These are phyloP conservation scores for Linnemannia elongata DNA, from an alignment of 192 early-diverging fungal species.

Conservation along the genomic window DNA sequence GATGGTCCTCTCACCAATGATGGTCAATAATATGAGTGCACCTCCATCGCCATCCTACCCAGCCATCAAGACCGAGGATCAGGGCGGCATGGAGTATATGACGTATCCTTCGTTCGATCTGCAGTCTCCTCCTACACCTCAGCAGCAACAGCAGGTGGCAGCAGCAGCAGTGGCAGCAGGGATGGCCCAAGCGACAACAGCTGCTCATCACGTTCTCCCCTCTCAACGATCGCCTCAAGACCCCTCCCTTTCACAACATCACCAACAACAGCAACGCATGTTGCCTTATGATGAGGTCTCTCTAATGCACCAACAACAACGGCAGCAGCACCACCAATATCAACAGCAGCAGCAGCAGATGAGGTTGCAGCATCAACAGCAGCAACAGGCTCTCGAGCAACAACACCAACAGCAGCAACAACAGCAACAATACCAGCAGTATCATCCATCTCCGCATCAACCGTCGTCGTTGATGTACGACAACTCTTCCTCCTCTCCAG, in stretches of 20 bases:
- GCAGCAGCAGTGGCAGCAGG: constrained; percentile 8
- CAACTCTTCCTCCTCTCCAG: constrained; percentile 10
- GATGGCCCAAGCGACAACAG: neutral
- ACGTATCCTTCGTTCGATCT: constrained; percentile 36
- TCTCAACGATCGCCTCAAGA: constrained; percentile 34
- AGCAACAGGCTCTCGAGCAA: constrained; percentile 16
- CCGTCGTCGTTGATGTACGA: constrained; percentile 29
- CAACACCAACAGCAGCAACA: constrained; percentile 25
- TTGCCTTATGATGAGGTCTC: constrained; percentile 20
- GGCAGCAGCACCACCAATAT: constrained; percentile 14
- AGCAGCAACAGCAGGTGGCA: constrained; percentile 7
- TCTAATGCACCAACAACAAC: constrained; percentile 38
- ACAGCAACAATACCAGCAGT: constrained; percentile 22
- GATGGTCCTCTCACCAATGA: constrained; percentile 36
- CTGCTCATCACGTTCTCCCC: constrained; percentile 25
- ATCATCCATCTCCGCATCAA: constrained; percentile 7
- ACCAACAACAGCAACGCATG: constrained; percentile 29
- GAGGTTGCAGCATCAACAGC: constrained; percentile 34
- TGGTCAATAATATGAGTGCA: constrained; percentile 21
- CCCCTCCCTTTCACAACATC: neutral
- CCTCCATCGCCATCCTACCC: constrained; percentile 37
- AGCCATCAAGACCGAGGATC: constrained; percentile 37
- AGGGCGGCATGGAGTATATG: constrained; percentile 14
- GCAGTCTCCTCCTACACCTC: constrained; percentile 17
- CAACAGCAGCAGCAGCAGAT: constrained; percentile 33